Evolutionary conservation across 179 eudicot genomes (phyloP).

Genomic region (Spergularia azorica): DNA sequence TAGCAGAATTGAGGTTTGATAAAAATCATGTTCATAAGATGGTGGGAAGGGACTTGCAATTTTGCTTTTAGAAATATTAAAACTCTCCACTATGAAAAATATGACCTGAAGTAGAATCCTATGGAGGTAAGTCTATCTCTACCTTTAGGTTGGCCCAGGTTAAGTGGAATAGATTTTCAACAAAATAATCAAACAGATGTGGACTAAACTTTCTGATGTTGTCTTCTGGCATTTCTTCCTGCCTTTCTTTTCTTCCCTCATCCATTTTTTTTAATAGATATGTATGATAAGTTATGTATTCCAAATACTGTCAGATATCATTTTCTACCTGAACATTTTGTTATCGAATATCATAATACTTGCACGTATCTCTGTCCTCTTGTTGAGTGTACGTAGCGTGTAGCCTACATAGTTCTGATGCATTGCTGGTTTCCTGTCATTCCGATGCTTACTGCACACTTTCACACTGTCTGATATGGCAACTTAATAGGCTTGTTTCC

Average conservation of each 20-base stretch:
- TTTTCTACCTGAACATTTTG: constrained; percentile 6
- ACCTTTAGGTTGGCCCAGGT: constrained; percentile 38
- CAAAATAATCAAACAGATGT: constrained; percentile 58
- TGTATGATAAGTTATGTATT: neutral
- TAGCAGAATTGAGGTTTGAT: constrained; percentile 33
- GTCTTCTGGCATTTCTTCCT: constrained; percentile 47
- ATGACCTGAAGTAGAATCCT: constrained; percentile 50
- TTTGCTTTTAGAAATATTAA: constrained; percentile 39
- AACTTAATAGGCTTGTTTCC: neutral
- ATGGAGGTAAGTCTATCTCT: constrained; percentile 53
- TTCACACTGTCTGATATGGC: neutral
- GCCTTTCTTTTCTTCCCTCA: constrained; percentile 17
- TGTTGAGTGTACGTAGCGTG: constrained; percentile 26
- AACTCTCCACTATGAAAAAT: constrained; percentile 51
- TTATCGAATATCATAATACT: constrained; percentile 6
- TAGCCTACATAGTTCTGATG: constrained; percentile 19
- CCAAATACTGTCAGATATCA: neutral
- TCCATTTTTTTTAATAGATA: neutral
- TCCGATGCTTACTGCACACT: neutral
- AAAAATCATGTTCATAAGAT: constrained; percentile 37
- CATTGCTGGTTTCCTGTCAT: neutral
- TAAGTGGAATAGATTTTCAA: constrained; percentile 69
- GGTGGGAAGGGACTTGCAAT: constrained; percentile 43
- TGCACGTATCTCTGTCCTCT: constrained; percentile 10
- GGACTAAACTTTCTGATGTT: constrained; percentile 69